These are phyloP conservation scores for Pinguiococcus pyrenoidosus DNA, from an alignment of 108 stramenopile species.

Conservation along the genomic window DNA sequence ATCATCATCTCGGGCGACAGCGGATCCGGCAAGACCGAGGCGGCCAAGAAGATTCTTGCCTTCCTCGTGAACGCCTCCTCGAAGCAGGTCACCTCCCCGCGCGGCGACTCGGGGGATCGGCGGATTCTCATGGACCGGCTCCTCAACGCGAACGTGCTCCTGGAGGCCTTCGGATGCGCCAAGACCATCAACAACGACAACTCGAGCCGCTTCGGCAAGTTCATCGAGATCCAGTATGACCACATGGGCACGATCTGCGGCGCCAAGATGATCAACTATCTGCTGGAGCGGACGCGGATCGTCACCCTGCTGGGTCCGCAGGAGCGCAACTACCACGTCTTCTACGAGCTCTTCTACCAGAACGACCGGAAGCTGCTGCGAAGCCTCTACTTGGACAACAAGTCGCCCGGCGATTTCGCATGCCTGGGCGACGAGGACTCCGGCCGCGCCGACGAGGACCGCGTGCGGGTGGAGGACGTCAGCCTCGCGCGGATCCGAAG, in stretches of 20 bases:
- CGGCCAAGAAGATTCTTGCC: constrained; percentile 85
- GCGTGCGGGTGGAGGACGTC: not conserved
- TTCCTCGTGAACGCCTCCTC: constrained; percentile 42
- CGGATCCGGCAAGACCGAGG: constrained; percentile 90
- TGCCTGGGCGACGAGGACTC: no score
- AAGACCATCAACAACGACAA: constrained; percentile 36
- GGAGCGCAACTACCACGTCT: constrained; percentile 30
- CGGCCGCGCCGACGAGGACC: not conserved
- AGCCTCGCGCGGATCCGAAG: no score
- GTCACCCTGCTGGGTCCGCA: not conserved
- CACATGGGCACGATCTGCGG: constrained; percentile 13
- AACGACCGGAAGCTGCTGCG: no score
- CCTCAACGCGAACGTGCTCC: constrained; percentile 19
- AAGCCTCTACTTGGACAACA: no score
- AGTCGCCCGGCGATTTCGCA: no score
- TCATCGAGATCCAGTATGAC: constrained; percentile 30
- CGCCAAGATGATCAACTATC: constrained; percentile 15
- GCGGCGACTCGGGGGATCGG: not conserved
- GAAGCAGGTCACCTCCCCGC: not conserved
- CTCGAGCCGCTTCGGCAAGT: constrained; percentile 28
- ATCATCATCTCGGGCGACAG: constrained; percentile 84
- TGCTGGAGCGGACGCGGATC: constrained; percentile 20
- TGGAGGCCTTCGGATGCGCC: constrained; percentile 33
- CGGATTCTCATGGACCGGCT: no score
- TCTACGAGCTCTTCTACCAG: constrained; percentile 13